These are phyloP conservation scores for Dactylorhiza incarnata DNA, from an alignment of 106 monocot species.

Conservation along the genomic window DNA sequence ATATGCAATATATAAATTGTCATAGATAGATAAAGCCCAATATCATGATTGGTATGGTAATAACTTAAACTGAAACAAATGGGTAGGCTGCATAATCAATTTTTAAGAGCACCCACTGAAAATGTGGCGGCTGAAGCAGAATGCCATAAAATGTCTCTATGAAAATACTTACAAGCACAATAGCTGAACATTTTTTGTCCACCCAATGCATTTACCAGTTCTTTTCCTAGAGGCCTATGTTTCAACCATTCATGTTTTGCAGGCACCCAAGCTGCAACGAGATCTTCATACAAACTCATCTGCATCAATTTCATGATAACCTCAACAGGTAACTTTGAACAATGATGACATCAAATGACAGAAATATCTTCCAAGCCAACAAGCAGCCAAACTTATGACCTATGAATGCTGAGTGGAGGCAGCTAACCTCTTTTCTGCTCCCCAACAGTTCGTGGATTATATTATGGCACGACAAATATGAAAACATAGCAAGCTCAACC, in stretches of 20 bases:
- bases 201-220: conserved; percentile 63
- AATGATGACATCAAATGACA: neutral
- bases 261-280: conserved; percentile 94
- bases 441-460: conserved; percentile 57
- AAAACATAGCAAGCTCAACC: conserved; percentile 63
- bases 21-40: too few relatives aligned
- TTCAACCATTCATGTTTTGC: conserved; percentile 96
- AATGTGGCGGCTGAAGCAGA: neutral
- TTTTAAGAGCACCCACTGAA: neutral
- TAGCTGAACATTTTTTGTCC: conserved; percentile 72
- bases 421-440: conserved; percentile 70
- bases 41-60: too few relatives aligned
- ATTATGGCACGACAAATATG: conserved; percentile 44
- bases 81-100: too few relatives aligned
- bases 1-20: too few relatives aligned
- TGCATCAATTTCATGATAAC: conserved; percentile 22
- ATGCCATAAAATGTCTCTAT: neutral
- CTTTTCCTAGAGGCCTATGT: conserved; percentile 62
- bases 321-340: neutral
- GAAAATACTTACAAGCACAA: conserved; percentile 59
- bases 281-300: conserved; percentile 98
- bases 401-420: conserved; percentile 11
- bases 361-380: neutral
- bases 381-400: neutral
- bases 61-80: too few relatives aligned